These are phyloP conservation scores for Meyerozyma smithsonii DNA, from an alignment of 1,139 yeast species.

Conservation along the genomic window DNA sequence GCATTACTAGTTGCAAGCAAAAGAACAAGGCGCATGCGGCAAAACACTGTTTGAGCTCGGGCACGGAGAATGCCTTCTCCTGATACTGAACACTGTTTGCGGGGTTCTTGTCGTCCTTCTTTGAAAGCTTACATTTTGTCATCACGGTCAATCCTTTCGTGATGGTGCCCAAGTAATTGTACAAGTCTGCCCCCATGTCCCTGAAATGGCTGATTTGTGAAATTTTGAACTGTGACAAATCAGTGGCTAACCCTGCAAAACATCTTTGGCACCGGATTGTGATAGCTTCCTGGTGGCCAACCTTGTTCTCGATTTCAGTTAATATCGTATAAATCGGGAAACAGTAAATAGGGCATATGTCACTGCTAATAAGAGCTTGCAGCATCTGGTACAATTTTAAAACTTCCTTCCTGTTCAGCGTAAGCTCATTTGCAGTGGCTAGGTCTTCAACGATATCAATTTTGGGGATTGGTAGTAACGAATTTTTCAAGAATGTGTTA, in stretches of 20 bases:
- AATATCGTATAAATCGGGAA: not conserved
- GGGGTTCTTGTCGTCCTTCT: not conserved
- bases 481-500: not conserved
- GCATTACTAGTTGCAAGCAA: not conserved
- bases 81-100: not conserved
- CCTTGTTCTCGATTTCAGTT: not conserved
- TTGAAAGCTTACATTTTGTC: too few relatives aligned
- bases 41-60: not conserved
- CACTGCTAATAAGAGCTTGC: not conserved
- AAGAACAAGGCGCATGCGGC: not conserved
- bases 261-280: not conserved
- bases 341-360: slow-evolving; percentile 1
- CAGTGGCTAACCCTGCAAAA: not conserved
- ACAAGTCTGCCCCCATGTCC: not conserved
- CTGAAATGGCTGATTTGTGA: not conserved
- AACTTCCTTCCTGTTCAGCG: not conserved
- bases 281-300: not conserved
- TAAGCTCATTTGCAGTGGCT: not conserved
- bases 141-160: not conserved
- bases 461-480: not conserved
- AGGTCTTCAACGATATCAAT: not conserved
- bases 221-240: not conserved
- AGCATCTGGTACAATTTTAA: not conserved
- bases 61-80: not conserved
- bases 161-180: not conserved